Conservation (phyloP, 31 red algal genomes). For the Pterothamnion heteromorphum region DNA sequence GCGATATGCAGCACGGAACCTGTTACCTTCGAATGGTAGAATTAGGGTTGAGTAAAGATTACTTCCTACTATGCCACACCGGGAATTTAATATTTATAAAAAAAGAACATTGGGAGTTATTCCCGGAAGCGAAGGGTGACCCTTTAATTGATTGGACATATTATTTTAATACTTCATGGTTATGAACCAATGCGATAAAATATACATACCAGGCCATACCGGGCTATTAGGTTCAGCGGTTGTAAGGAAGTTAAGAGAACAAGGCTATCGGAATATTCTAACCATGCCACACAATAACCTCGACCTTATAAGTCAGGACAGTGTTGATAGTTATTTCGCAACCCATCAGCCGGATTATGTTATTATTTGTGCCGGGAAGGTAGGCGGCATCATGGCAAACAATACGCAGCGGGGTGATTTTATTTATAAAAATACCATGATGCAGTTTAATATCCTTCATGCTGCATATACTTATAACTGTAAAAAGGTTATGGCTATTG, state of each 20-base stretch:
- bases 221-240: slow-evolving; percentile 38
- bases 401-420: slow-evolving; percentile 30
- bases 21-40: no score
- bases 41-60: no score
- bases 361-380: slow-evolving; percentile 21
- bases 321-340: not conserved
- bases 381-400: slow-evolving; percentile 42
- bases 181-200: not conserved
- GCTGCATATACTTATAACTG: not conserved
- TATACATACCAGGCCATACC: slow-evolving; percentile 30
- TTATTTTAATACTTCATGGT: no score
- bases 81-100: no score
- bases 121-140: no score
- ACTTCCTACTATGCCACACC: no score
- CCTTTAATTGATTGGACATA: no score
- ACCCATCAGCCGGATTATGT: not conserved
- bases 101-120: no score
- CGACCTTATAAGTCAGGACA: not conserved
- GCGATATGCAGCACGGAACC: no score
- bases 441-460: slow-evolving; percentile 15
- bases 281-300: slow-evolving; percentile 13
- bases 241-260: not conserved
- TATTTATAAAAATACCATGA: slow-evolving; percentile 21
- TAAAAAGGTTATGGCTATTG: not conserved
- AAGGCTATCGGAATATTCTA: not conserved